phyloP scores from a whole-genome alignment of 805 yeast genomes.

The Wickerhamiella parazyma region DNA sequence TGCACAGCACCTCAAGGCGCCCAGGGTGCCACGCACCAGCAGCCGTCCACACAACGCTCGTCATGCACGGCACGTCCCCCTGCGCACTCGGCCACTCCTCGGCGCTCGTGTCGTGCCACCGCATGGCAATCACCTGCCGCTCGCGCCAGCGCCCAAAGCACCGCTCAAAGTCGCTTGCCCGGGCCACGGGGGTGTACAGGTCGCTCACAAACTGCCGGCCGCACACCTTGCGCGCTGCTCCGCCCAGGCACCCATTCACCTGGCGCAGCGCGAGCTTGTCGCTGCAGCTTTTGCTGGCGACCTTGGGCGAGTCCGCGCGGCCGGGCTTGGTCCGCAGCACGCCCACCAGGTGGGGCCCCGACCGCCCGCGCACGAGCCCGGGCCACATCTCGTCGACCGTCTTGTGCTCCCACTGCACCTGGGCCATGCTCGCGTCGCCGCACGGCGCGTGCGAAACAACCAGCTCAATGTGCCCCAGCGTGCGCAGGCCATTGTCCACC shows the following conservation, averaged over 20 bases:
- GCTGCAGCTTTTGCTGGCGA: slow-evolving; percentile 75
- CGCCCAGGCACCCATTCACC: slow-evolving; percentile 24
- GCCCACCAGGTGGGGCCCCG: slow-evolving; percentile 30
- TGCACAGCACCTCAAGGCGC: slow-evolving; percentile 16
- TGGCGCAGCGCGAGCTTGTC: slow-evolving; percentile 68
- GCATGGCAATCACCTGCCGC: slow-evolving; percentile 3
- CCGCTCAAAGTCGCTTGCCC: slow-evolving; percentile 23
- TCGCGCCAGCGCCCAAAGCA: slow-evolving; percentile 22
- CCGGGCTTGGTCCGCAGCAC: slow-evolving; percentile 89
- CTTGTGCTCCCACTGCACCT: slow-evolving; percentile 11
- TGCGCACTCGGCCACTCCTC: neutral
- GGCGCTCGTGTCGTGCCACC: neutral
- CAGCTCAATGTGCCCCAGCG: slow-evolving; percentile 32
- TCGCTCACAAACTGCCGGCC: slow-evolving; percentile 1
- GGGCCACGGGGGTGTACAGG: slow-evolving; percentile 4
- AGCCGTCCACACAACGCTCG: slow-evolving; percentile 6
- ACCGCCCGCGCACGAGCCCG: slow-evolving; percentile 7
- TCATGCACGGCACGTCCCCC: slow-evolving; percentile 7
- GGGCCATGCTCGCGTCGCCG: slow-evolving; percentile 71
- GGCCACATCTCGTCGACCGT: neutral
- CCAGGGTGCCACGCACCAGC: slow-evolving; percentile 11
- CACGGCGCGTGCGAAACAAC: slow-evolving; percentile 73
- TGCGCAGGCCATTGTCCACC: slow-evolving; percentile 34
- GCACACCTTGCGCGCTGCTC: slow-evolving; percentile 19
- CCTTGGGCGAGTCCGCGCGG: slow-evolving; percentile 55